Evolutionary conservation across 176 grass and related monocot genomes (phyloP).

Genomic region (Oryza glumipatula): DNA sequence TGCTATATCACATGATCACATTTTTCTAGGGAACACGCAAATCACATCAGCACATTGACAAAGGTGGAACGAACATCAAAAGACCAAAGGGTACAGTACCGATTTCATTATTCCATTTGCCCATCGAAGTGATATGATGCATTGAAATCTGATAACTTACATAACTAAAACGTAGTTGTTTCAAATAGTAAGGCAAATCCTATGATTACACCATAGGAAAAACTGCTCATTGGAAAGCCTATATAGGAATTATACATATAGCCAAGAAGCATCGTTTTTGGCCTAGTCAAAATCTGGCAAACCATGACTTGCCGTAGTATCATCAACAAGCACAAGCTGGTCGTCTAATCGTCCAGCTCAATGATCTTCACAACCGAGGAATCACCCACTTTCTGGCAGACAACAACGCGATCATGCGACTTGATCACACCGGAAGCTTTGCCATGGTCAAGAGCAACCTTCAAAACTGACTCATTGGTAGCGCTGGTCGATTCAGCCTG

Average conservation of each 20-base stretch:
- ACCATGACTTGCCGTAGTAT: not conserved
- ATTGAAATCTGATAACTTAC: not conserved
- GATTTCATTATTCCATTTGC: not conserved
- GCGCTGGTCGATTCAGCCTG: slow-evolving; percentile 84
- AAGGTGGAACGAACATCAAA: not conserved
- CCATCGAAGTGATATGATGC: not conserved
- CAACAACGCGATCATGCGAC: slow-evolving; percentile 88
- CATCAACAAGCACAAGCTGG: slow-evolving; percentile 2
- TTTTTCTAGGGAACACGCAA: too few species aligned
- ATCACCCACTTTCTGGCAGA: slow-evolving; percentile 98
- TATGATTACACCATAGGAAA: slow-evolving; percentile 9
- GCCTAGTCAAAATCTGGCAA: slow-evolving; percentile 5
- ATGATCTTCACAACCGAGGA: slow-evolving; percentile 98
- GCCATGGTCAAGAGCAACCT: slow-evolving; percentile 96
- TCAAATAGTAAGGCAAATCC: not conserved
- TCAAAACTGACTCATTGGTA: slow-evolving; percentile 93
- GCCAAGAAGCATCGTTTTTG: not conserved
- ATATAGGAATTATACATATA: not conserved
- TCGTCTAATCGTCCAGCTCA: slow-evolving; percentile 81
- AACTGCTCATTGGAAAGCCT: not conserved
- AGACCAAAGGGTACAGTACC: not conserved
- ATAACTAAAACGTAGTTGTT: not conserved
- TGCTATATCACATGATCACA: too few species aligned
- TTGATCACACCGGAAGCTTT: slow-evolving; percentile 88
- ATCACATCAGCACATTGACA: not conserved